phyloP scores from a whole-genome alignment of 331 rosid genomes.

The Malus hybrid region DNA sequence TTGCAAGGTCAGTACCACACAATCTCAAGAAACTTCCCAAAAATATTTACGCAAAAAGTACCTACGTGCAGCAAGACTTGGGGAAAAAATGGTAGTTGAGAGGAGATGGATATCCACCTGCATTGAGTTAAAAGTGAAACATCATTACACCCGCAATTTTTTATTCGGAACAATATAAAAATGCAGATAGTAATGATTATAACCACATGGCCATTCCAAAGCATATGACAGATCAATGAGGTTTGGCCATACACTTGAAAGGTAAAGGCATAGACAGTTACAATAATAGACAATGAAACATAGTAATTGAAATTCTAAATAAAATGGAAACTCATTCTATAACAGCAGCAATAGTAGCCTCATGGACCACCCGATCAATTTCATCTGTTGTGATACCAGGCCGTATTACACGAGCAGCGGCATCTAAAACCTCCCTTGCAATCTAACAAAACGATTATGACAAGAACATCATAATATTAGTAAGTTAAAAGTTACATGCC shows the following conservation, averaged over 20 bases:
- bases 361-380: slow-evolving; percentile 86
- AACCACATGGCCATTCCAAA: too few species aligned
- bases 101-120: slow-evolving; percentile 97
- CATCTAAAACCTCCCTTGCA: slow-evolving; percentile 86
- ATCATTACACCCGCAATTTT: neutral
- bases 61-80: slow-evolving; percentile 88
- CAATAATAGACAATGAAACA: too few species aligned
- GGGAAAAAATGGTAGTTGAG: slow-evolving; percentile 49
- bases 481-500: neutral
- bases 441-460: slow-evolving; percentile 34
- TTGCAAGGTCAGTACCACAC: slow-evolving; percentile 13
- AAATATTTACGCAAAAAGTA: slow-evolving; percentile 39
- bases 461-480: neutral
- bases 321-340: slow-evolving; percentile 2
- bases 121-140: slow-evolving; percentile 10
- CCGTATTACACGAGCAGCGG: slow-evolving; percentile 66
- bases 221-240: too few species aligned
- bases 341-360: slow-evolving; percentile 87
- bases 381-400: slow-evolving; percentile 95
- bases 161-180: neutral
- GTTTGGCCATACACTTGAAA: too few species aligned
- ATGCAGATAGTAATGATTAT: neutral
- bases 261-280: too few species aligned
- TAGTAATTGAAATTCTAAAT: neutral
- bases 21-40: neutral